phyloP scores from a whole-genome alignment of 805 yeast genomes.

The Osmozyma mogii region DNA sequence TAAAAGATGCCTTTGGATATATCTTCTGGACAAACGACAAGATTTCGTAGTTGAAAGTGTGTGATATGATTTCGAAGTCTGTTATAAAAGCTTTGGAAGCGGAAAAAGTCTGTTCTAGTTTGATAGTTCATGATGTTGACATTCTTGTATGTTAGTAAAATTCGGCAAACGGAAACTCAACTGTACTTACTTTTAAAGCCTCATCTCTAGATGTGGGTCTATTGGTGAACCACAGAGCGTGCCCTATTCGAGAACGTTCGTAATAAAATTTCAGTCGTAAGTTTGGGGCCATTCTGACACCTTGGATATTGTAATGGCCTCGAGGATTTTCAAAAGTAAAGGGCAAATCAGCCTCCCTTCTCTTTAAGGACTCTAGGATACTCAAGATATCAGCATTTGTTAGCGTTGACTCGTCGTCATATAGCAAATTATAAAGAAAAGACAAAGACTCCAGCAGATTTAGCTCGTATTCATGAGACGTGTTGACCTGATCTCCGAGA shows the following conservation, averaged over 20 bases:
- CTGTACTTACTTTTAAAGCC: conserved; percentile 27
- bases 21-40: conserved; percentile 34
- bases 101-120: conserved; percentile 28
- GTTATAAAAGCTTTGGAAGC: conserved; percentile 32
- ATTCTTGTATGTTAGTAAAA: conserved; percentile 20
- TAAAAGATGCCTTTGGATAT: conserved; percentile 30
- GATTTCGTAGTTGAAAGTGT: conserved; percentile 51
- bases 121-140: conserved; percentile 11
- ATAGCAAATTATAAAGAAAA: conserved; percentile 30
- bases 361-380: conserved; percentile 28
- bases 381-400: conserved; percentile 28
- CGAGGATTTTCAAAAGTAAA: too few relatives aligned
- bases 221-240: conserved; percentile 31
- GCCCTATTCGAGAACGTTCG: conserved; percentile 29
- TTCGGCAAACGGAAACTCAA: neutral
- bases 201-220: conserved; percentile 25
- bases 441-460: conserved; percentile 35
- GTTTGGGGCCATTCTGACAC: conserved; percentile 28
- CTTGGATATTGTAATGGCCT: conserved; percentile 36
- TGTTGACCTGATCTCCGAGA: too few relatives aligned
- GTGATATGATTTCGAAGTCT: conserved; percentile 41
- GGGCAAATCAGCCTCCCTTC: conserved; percentile 27
- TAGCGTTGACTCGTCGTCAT: conserved; percentile 26
- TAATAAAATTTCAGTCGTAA: conserved; percentile 22
- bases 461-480: conserved; percentile 31